Evolutionary conservation across 192 early-diverging fungal species (phyloP).

Genomic region (Backusella liffmaniae): DNA sequence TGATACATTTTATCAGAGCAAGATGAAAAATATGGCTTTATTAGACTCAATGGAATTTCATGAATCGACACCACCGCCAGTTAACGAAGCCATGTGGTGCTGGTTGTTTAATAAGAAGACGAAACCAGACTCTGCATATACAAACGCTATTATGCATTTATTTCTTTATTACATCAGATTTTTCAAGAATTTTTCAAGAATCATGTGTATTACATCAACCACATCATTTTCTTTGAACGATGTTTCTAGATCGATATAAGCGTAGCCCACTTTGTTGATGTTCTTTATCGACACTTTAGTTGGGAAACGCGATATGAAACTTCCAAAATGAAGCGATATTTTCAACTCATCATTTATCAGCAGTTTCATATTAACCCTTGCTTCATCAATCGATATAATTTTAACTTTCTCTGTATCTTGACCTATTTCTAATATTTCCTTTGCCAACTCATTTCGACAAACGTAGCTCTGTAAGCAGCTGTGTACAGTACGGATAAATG

Average conservation of each 20-base stretch:
- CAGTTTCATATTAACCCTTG: background rate
- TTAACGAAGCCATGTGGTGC: background rate
- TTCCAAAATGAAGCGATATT: background rate
- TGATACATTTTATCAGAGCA: no score
- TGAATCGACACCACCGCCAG: background rate
- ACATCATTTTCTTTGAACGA: background rate
- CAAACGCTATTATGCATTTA: background rate
- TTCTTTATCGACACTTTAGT: background rate
- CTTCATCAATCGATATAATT: background rate
- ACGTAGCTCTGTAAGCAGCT: background rate
- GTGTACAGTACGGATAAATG: background rate
- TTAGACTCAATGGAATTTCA: background rate
- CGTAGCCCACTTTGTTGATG: background rate
- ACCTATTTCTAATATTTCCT: background rate
- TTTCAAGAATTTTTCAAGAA: background rate
- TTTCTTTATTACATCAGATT: background rate
- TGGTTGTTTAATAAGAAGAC: background rate
- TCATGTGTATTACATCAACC: background rate
- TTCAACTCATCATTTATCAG: background rate
- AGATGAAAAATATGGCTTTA: background rate
- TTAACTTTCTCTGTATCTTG: background rate
- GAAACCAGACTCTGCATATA: background rate
- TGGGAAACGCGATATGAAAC: background rate
- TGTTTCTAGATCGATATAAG: background rate
- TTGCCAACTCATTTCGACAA: background rate